phyloP scores from a whole-genome alignment of 352 stramenopile species.

The Globisporangium okanoganense region DNA sequence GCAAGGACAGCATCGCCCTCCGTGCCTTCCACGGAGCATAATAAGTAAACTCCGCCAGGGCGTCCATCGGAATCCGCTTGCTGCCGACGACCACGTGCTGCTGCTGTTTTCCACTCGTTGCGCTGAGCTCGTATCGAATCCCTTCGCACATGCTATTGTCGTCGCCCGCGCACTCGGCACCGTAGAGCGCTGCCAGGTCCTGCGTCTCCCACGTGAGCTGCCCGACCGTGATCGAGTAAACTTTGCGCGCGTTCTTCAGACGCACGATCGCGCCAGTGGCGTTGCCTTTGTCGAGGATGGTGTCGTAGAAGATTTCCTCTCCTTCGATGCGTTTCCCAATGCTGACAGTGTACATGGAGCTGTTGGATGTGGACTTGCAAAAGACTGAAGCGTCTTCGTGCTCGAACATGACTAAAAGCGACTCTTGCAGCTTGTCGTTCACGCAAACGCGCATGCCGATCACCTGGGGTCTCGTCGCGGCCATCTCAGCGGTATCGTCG shows the following conservation, averaged over 20 bases:
- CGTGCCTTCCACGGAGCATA: neutral
- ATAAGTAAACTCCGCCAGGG: neutral
- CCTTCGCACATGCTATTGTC: conserved; percentile 6
- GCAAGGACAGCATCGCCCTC: neutral
- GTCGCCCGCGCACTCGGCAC: conserved; percentile 6
- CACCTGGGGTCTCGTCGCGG: neutral
- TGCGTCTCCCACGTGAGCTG: conserved; percentile 13
- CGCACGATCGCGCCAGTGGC: neutral
- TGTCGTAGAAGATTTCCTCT: conserved; percentile 1
- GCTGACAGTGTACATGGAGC: conserved; percentile 3
- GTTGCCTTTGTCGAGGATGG: neutral
- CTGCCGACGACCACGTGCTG: neutral
- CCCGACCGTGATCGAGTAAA: conserved; percentile 21
- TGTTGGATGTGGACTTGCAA: conserved; percentile 1
- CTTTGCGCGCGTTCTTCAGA: conserved; percentile 19
- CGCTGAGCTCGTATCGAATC: neutral
- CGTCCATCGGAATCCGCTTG: neutral
- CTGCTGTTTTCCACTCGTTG: too few species aligned
- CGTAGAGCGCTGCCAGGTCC: conserved; percentile 14
- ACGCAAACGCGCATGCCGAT: neutral
- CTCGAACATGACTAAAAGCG: neutral
- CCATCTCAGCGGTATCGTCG: too few species aligned
- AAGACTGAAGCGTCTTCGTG: neutral
- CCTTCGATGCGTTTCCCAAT: conserved; percentile 9
- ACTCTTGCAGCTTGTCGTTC: neutral